Conservation (phyloP, 805 yeast genomes). For the Cyberlindnera petersonii region DNA sequence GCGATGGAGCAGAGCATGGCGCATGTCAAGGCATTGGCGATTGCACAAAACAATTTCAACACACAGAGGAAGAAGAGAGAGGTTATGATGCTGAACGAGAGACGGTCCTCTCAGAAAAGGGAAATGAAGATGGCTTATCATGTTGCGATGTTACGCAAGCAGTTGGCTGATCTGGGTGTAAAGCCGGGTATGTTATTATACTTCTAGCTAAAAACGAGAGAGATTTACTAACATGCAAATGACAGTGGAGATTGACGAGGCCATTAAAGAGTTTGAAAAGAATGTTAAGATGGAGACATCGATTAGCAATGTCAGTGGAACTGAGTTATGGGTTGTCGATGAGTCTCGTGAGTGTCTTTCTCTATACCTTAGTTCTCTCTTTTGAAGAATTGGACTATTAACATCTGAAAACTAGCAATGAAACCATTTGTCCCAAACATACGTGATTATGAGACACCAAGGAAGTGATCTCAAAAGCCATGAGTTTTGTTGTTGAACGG, state of each 20-base stretch:
- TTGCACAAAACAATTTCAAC: constrained; percentile 44
- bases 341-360: constrained; percentile 29
- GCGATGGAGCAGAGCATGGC: constrained; percentile 31
- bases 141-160: constrained; percentile 60
- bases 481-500: neutral
- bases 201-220: no score
- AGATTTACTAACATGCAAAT: constrained; percentile 10
- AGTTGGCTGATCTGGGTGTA: constrained; percentile 50
- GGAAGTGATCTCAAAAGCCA: neutral
- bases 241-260: constrained; percentile 45
- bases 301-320: constrained; percentile 50
- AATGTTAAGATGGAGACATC: constrained; percentile 57
- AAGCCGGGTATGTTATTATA: constrained; percentile 44
- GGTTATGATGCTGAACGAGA: constrained; percentile 47
- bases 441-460: constrained; percentile 49
- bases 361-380: neutral
- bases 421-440: constrained; percentile 54
- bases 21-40: constrained; percentile 31
- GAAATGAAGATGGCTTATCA: constrained; percentile 64
- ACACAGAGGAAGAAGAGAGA: constrained; percentile 50
- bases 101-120: constrained; percentile 42
- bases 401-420: constrained; percentile 31
- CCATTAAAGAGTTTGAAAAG: constrained; percentile 51
- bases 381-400: neutral
- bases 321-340: constrained; percentile 57